phyloP scores from a whole-genome alignment of 1,139 yeast genomes.

The Wickerhamomyces sp. region DNA sequence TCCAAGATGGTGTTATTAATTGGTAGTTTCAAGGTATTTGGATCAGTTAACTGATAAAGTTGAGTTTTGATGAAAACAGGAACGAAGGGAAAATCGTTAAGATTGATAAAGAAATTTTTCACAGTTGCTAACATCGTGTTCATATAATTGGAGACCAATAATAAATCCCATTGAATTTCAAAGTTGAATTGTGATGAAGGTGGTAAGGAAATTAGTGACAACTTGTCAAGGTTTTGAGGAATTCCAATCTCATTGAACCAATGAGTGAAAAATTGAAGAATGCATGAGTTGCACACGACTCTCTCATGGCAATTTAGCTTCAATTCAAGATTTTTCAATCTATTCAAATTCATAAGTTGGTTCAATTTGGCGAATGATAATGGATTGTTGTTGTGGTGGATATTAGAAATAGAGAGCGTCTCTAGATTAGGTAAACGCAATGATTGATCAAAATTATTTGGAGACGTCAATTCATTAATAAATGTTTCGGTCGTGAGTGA shows the following conservation, averaged over 20 bases:
- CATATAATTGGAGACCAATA: conserved; percentile 13
- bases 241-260: conserved; percentile 17
- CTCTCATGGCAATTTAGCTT: conserved; percentile 22
- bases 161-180: conserved; percentile 22
- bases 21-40: conserved; percentile 16
- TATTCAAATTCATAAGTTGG: conserved; percentile 18
- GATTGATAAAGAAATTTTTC: conserved; percentile 20
- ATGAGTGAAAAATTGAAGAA: conserved; percentile 20
- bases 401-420: conserved; percentile 20
- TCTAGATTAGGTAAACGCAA: conserved; percentile 12
- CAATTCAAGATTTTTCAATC: conserved; percentile 21
- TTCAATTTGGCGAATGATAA: conserved; percentile 19
- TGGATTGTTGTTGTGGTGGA: conserved; percentile 17
- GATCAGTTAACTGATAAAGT: conserved; percentile 13
- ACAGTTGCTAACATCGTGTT: conserved; percentile 14
- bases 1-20: conserved; percentile 15
- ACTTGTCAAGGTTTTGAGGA: conserved; percentile 10
- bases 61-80: conserved; percentile 21
- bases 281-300: conserved; percentile 19
- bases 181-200: conserved; percentile 17
- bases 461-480: conserved; percentile 10
- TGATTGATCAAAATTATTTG: neutral
- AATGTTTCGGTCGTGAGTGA: conserved; percentile 19
- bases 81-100: conserved; percentile 24
- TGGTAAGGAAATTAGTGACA: conserved; percentile 21